Conservation (phyloP, 257 asterid species). For the Petrea volubilis region DNA sequence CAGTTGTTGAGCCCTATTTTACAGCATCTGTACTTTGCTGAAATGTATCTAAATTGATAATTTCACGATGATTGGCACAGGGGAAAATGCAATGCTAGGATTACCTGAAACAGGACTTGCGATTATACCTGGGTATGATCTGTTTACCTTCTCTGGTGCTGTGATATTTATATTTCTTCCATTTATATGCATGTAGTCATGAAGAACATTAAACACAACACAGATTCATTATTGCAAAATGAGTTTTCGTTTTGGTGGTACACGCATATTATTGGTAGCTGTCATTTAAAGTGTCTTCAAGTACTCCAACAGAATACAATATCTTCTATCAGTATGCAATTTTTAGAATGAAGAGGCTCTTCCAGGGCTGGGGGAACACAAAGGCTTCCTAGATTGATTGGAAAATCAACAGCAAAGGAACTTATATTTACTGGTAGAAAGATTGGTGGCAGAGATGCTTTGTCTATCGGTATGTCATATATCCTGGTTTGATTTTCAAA, state of each 20-base stretch:
- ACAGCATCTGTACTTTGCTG: not conserved
- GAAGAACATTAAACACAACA: not conserved
- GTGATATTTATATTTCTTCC: not conserved
- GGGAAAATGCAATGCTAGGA: slow-evolving; percentile 83
- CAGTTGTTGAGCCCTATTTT: slow-evolving; percentile 15
- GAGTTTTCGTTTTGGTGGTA: not conserved
- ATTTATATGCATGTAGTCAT: not conserved
- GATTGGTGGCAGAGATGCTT: slow-evolving; percentile 46
- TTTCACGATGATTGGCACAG: slow-evolving; percentile 37
- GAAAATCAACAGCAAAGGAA: slow-evolving; percentile 83
- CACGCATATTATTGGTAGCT: slow-evolving; percentile 1
- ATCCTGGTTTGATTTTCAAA: slow-evolving; percentile 16
- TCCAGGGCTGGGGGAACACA: slow-evolving; percentile 98
- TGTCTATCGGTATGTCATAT: slow-evolving; percentile 43
- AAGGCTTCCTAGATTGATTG: slow-evolving; percentile 92
- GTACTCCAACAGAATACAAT: not conserved
- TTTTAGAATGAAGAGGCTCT: slow-evolving; percentile 23
- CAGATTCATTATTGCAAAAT: not conserved
- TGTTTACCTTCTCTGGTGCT: not conserved
- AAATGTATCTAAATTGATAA: slow-evolving; percentile 19
- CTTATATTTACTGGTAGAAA: slow-evolving; percentile 64
- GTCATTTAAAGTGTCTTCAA: slow-evolving; percentile 15
- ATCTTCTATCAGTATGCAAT: slow-evolving; percentile 17
- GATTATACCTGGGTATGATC: slow-evolving; percentile 84
- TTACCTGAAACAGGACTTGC: slow-evolving; percentile 98